A percentile compares a stretch with the other conserved stretches of the same genome.
Conservation (phyloP, 2,329 filamentous ascomycete genomes). For the Aaosphaeria pasadenensis region DNA sequence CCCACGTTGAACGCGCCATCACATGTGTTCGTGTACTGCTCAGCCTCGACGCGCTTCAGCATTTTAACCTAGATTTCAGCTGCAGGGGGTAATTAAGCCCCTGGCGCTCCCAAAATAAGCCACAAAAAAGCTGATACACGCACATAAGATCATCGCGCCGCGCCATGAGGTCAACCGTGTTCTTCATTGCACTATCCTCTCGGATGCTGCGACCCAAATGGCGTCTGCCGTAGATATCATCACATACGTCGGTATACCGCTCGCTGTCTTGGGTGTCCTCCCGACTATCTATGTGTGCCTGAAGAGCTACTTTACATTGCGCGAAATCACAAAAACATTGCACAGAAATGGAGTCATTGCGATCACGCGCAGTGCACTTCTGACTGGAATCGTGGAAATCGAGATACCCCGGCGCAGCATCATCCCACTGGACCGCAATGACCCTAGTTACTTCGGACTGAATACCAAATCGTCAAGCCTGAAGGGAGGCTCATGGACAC, state of each 20-base stretch:
- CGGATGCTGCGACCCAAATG: not conserved
- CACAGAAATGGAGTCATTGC: conserved; percentile 55
- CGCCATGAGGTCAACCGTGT: too few relatives aligned
- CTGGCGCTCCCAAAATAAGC: too few relatives aligned
- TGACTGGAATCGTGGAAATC: conserved; percentile 65
- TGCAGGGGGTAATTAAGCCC: too few relatives aligned
- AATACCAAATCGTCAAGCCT: conserved; percentile 52
- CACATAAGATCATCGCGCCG: too few relatives aligned
- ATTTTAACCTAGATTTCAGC: too few relatives aligned
- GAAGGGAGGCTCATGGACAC: conserved; percentile 62
- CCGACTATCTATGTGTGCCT: conserved; percentile 66
- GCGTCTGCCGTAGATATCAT: conserved; percentile 19
- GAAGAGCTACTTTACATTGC: conserved; percentile 58
- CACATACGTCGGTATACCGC: conserved; percentile 43
- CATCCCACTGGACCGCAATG: conserved; percentile 57
- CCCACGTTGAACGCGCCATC: too few relatives aligned
- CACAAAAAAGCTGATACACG: too few relatives aligned
- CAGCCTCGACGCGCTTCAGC: too few relatives aligned
- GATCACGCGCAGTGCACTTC: conserved; percentile 60
- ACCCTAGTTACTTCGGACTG: conserved; percentile 58
- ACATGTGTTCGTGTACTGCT: too few relatives aligned
- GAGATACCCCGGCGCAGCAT: conserved; percentile 64
- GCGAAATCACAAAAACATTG: conserved; percentile 59
- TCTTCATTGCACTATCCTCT: too few relatives aligned
- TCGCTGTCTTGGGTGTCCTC: conserved; percentile 60